Evolutionary conservation across 2,329 filamentous ascomycete genomes (phyloP).

Genomic region (Aurifilum marmelostoma): DNA sequence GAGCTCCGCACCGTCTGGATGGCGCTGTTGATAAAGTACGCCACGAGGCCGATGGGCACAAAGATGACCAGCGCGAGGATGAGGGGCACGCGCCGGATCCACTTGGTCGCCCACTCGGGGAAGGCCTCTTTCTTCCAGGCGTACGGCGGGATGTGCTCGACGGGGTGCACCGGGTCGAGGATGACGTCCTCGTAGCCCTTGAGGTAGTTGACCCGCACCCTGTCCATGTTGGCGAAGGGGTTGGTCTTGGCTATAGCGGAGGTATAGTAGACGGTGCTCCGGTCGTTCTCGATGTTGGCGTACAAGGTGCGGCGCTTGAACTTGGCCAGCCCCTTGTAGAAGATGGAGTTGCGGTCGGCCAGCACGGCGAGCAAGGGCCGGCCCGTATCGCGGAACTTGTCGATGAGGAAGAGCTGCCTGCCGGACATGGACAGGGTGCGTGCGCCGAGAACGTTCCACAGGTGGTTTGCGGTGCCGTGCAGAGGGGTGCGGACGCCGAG

Average conservation of each 20-base stretch:
- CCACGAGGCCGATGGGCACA: conserved; percentile 70
- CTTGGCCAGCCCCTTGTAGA: conserved; percentile 74
- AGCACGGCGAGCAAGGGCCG: conserved; percentile 79
- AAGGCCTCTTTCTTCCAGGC: conserved; percentile 31
- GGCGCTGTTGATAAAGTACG: conserved; percentile 75
- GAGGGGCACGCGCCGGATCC: conserved; percentile 62
- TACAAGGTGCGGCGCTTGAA: conserved; percentile 83
- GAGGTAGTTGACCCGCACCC: conserved; percentile 72
- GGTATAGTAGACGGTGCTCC: conserved; percentile 81
- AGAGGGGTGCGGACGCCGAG: conserved; percentile 74
- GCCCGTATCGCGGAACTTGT: conserved; percentile 82
- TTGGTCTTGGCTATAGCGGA: conserved; percentile 77
- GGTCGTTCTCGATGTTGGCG: conserved; percentile 85
- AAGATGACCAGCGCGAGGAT: conserved; percentile 68
- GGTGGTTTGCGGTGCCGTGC: conserved; percentile 65
- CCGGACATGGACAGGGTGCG: conserved; percentile 82
- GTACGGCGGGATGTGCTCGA: conserved; percentile 50
- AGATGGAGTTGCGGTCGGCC: conserved; percentile 82
- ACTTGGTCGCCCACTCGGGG: conserved; percentile 34
- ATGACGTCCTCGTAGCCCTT: conserved; percentile 75
- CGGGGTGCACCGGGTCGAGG: conserved; percentile 67
- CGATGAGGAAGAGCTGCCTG: conserved; percentile 83
- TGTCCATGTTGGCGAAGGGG: conserved; percentile 71
- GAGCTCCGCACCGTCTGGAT: conserved; percentile 77
- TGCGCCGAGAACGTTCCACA: conserved; percentile 85